Evolutionary conservation across 805 yeast genomes (phyloP), one percentile per base, ranked within the genome.

Genomic region (Candida argentea): DNA sequence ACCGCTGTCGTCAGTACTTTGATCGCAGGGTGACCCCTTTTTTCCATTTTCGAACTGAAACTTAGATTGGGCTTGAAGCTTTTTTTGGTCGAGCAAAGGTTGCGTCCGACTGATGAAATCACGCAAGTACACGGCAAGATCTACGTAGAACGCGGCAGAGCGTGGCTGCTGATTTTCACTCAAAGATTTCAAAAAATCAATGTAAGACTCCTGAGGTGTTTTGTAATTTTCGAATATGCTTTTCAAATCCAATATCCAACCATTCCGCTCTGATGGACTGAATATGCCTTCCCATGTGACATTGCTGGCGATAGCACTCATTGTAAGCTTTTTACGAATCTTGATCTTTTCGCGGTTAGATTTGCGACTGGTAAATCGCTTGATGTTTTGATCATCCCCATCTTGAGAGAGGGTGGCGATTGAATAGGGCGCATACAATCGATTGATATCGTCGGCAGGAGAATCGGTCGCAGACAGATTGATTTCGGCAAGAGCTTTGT

Each of bases 241-340:
- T 3, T 59, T 44, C 29, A 84, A 54, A 35, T 84, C 89, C 12
- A 86, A 37, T 37, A 49, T 71, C 35, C 65, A 67, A 0, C 95
- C 95, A 43, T 65, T 68, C 19, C 52, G 50, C 46, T 86, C 95
- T 17, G 65, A 72, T 4, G 67, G 63, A 0, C 72, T 56, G 44
- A 81, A 85, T 5, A 71, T 27, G 1, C 43, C 29, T 11, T 70
- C 67, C 3, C 81, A 36, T 13, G 61, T 58, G 8, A 82, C 30
- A 29, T 65, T 66, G 0, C 63, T 42, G 0, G 78, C 73, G 27
- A 59, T 67, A 11, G 59, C 51, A 32, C 85, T 70, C 21, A 73
- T 47, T 3, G 73, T 39, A 36, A 55, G 40, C 38, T 50, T 56
- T 28, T 57, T 44, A 36, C 50, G 53, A 7, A 47, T 55, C 22